Base-by-base conservation (phyloP, 768 basidiomycete species). In the Candolleomyces aberdarensis region DNA sequence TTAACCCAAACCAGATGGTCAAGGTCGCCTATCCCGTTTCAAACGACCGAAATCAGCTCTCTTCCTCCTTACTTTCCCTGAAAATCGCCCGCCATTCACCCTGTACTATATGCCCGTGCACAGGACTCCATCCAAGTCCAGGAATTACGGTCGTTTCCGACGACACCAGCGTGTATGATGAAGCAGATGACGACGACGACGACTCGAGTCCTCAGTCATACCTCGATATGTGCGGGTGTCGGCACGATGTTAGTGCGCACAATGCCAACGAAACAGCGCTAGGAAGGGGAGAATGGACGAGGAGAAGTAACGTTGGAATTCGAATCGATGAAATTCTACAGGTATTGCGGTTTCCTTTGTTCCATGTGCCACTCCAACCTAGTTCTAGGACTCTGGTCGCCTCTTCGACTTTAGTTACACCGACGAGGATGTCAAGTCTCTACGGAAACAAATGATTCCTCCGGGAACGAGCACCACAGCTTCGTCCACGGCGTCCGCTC, bases 11-110 rank as follows among this genome's bases (percentile, higher is more conserved):
- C 54, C 58, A 53, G 50, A 62, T 62, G 54, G 89, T 89, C 87
- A 89, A 83, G 74, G 74, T 80, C 59, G 76, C 84, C 57, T 92
- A 92, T 73, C 91, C 91, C 40, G 77, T 82, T 36, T 82, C 83
- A n/a, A 78, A 83, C 66, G 73, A 79, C 53, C 70, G 79, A 62
- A 74, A 78, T 44, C 73, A 75, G 15, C 80, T 89, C 55, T 78
- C 77, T 19, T 70, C 83, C 56, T 71, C 78, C 40, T 80, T 83
- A 10, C 72, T 86, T 1, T 75, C 85, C 14, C 79, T 92, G 65
- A 95, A 93, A 77, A 88, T 94, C 59, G 91, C 94, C 5, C 84
- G 94, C 15, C 93, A 94, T 74, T 84, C 89, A 3, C 77, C 80
- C 0, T 96, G 94, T 69, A 74, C 83, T 2, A 67, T 71, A 44